Evolutionary conservation across 192 early-diverging fungal genomes (phyloP), one percentile per base, ranked within the genome.

Genomic region (Geranomyces michiganensis): DNA sequence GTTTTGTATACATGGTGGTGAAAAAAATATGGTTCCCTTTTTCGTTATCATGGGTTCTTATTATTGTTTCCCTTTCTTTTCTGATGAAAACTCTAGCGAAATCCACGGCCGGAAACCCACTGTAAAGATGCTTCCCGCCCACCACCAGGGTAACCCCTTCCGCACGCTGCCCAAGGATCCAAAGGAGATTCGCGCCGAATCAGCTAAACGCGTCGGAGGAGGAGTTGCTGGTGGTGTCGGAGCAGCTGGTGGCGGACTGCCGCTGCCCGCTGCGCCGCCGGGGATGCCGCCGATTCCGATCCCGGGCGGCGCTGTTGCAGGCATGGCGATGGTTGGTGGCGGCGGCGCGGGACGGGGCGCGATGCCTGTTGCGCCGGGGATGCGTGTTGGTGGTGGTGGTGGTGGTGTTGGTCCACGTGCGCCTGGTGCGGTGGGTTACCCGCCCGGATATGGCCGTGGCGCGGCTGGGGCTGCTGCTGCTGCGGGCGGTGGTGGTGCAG

Each of bases 121-220:
- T 19, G 68, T 76, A 15, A 76, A 69, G 62, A 49, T 58, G 33
- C 43, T 70, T 4, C 74, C 67, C 15, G 48, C 74, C 9, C 22
- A 27, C 3, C 67, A 62, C n/a, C 17, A 30, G 24, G 13, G 30
- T 4, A 76, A 76, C 51, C 74, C 74, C 8, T 76, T 76, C 68
- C 74, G 73, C 43, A 75, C 44, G 45, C 41, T 75, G 8, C 73
- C 73, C 7, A 75, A 75, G 53, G 73, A 68, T 49, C 73, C 62
- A 17, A 65, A 73, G 45, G 65, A 73, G 56, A 49, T 46, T 12
- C 30, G 71, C 24, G 65, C 65, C 22, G 65, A 67, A 36, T 19
- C 33, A 22, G 62, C 48, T 30, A 65, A 62, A 67, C 48, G 65
- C 13, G n/a, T 1, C 29, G 29, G 29, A 32, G 12, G 29, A 10